phyloP scores from a whole-genome alignment of 257 asterid genomes.

The Anisodus acutangulus region DNA sequence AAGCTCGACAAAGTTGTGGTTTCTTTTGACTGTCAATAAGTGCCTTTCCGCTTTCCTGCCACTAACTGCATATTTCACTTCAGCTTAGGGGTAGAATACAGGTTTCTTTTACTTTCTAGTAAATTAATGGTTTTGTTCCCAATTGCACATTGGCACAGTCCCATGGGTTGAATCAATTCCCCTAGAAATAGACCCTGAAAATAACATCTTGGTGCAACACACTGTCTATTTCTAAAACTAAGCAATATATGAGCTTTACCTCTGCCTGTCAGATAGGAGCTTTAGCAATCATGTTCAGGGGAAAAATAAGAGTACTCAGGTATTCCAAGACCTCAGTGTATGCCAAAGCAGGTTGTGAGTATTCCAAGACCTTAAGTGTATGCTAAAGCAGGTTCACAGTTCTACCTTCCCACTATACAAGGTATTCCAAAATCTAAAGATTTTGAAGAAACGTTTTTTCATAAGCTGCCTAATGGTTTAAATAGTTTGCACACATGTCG shows the following conservation, averaged over 20 bases:
- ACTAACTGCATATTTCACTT: neutral
- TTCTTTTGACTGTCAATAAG: neutral
- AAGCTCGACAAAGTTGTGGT: slow-evolving; percentile 6
- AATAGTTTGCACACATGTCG: slow-evolving; percentile 1
- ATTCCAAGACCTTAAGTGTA: no score
- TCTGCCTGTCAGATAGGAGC: neutral
- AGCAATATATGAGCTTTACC: slow-evolving; percentile 3
- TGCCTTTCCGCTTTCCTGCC: slow-evolving; percentile 17
- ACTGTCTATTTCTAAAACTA: neutral
- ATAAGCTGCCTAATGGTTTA: neutral
- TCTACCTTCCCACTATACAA: neutral
- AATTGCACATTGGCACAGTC: neutral
- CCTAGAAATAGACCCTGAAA: slow-evolving; percentile 6
- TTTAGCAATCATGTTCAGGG: neutral
- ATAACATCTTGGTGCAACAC: neutral
- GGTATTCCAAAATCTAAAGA: neutral
- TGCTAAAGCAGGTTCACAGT: no score
- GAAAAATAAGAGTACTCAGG: neutral
- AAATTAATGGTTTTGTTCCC: neutral
- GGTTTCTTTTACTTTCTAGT: slow-evolving; percentile 4
- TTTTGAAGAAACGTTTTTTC: neutral
- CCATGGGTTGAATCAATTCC: neutral
- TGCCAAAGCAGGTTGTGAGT: neutral
- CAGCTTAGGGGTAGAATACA: neutral
- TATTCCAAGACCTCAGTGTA: neutral